These are phyloP conservation scores for Solanum aculeatissimum DNA, from an alignment of 305 asterid genomes.

Conservation along the genomic window DNA sequence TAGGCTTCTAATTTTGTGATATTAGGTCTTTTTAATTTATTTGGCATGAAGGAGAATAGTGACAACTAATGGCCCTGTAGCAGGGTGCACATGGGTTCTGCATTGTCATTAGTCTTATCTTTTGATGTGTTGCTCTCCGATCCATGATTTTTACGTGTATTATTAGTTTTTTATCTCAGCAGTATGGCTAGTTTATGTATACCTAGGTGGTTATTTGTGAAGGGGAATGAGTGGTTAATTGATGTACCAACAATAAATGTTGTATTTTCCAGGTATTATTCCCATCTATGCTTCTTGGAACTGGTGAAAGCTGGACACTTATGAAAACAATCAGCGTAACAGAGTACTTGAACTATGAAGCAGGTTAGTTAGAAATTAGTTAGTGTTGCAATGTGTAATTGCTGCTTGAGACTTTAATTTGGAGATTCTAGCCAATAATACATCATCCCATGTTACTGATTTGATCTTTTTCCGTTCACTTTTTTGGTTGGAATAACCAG, in stretches of 20 bases:
- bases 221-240: neutral
- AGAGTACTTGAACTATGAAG: constrained; percentile 89
- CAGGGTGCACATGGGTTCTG: neutral
- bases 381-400: neutral
- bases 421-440: neutral
- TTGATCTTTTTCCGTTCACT: neutral
- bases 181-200: neutral
- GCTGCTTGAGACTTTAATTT: neutral
- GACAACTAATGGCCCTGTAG: neutral
- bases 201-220: neutral
- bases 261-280: constrained; percentile 64
- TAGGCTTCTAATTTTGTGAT: neutral
- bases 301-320: constrained; percentile 92
- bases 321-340: constrained; percentile 97
- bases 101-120: neutral
- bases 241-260: neutral
- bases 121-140: neutral
- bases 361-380: constrained; percentile 39
- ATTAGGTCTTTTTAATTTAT: neutral
- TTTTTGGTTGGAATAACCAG: constrained; percentile 19
- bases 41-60: neutral
- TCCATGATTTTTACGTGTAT: neutral
- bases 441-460: neutral
- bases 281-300: constrained; percentile 89
- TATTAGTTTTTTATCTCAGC: neutral